Evolutionary conservation across 2,329 filamentous ascomycete species (phyloP).

Genomic region (Fusarium sp.): DNA sequence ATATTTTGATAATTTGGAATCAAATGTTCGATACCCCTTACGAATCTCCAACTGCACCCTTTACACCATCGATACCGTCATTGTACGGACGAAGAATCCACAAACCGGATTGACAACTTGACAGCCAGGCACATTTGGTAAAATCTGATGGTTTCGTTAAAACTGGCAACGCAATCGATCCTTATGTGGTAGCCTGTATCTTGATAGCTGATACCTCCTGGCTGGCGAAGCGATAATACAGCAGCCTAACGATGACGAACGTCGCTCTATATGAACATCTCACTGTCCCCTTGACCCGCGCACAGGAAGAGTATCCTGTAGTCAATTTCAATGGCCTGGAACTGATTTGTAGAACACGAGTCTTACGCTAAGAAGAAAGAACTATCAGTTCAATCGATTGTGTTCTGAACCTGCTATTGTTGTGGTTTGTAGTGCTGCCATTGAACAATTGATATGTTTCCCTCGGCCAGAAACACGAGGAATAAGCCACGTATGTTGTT

Average conservation of each 20-base stretch:
- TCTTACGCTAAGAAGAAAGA: background rate
- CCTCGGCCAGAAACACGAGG: background rate
- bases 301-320: background rate
- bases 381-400: background rate
- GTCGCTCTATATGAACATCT: background rate
- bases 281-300: background rate
- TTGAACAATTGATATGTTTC: background rate
- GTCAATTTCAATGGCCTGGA: background rate
- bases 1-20: background rate
- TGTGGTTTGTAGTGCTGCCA: background rate
- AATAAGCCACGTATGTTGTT: background rate
- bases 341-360: background rate
- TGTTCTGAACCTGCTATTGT: background rate
- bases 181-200: background rate
- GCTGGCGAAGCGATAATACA: accelerated
- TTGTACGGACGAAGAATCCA: background rate
- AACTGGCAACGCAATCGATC: background rate
- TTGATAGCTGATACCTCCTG: background rate
- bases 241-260: background rate
- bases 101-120: background rate
- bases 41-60: background rate
- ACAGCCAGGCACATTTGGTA: background rate
- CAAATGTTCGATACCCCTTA: background rate
- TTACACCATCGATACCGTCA: background rate
- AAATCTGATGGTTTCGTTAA: accelerated